These are phyloP conservation scores for Microcyclosporella mali DNA, from an alignment of 2,329 filamentous ascomycete species.

Conservation along the genomic window DNA sequence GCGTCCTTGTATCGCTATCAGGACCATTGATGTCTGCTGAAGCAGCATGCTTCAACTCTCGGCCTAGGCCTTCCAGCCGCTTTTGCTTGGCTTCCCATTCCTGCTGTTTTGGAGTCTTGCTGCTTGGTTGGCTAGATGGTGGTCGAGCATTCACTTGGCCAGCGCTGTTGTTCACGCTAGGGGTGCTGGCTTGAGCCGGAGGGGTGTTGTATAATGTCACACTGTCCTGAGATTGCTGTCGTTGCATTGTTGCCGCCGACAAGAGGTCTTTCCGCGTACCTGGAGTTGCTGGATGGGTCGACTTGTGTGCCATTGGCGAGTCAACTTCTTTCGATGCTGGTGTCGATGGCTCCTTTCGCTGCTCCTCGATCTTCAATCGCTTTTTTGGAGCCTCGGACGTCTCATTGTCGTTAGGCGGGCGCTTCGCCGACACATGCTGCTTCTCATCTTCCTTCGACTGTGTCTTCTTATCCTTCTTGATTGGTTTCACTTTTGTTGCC, in stretches of 20 bases:
- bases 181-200: slow-evolving; percentile 19
- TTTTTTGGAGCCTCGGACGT: slow-evolving; percentile 18
- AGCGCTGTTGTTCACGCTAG: slow-evolving; percentile 10
- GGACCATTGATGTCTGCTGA: slow-evolving; percentile 28
- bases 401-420: slow-evolving; percentile 10
- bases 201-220: slow-evolving; percentile 20
- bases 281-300: slow-evolving; percentile 22
- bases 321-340: slow-evolving; percentile 18
- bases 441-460: slow-evolving; percentile 7
- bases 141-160: slow-evolving; percentile 15
- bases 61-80: slow-evolving; percentile 38
- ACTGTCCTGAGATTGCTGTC: slow-evolving; percentile 22
- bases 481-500: slow-evolving; percentile 26
- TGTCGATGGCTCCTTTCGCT: slow-evolving; percentile 21
- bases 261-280: slow-evolving; percentile 25
- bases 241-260: slow-evolving; percentile 19
- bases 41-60: slow-evolving; percentile 42
- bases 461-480: slow-evolving; percentile 10
- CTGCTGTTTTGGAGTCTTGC: slow-evolving; percentile 29
- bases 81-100: slow-evolving; percentile 35
- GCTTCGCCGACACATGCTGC: slow-evolving; percentile 5
- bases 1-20: slow-evolving; percentile 9
- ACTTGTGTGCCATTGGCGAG: slow-evolving; percentile 20
- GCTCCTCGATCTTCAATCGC: slow-evolving; percentile 22
- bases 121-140: slow-evolving; percentile 19